Conservation (phyloP, 192 early-diverging fungal genomes). For the Backusella australiensis region DNA sequence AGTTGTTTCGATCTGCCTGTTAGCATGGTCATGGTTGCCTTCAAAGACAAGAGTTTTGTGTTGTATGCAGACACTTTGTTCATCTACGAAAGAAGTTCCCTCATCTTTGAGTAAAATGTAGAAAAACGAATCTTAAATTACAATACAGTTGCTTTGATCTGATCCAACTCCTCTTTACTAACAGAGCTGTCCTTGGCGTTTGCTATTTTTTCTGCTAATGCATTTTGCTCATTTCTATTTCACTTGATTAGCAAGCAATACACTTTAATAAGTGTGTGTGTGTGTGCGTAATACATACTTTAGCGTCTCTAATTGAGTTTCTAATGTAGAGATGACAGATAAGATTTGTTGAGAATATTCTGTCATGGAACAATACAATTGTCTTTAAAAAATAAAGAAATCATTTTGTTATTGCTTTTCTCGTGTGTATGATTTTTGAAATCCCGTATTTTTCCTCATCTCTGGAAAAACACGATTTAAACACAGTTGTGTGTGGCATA, state of each 20-base stretch:
- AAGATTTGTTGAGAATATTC: not conserved
- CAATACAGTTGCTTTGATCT: conserved; percentile 13
- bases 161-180: not conserved
- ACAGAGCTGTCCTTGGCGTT: not conserved
- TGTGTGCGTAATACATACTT: not conserved
- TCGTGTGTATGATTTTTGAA: not conserved
- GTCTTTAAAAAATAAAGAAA: not conserved
- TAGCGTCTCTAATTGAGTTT: not conserved
- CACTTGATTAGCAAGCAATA: not conserved
- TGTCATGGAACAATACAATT: not conserved
- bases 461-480: no score
- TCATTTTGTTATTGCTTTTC: not conserved
- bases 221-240: conserved; percentile 6
- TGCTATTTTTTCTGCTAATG: not conserved
- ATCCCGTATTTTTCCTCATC: not conserved
- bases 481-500: no score
- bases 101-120: not conserved
- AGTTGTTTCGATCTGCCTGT: conserved; percentile 19
- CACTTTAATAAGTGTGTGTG: not conserved
- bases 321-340: not conserved
- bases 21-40: conserved; percentile 23
- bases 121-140: not conserved
- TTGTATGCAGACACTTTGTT: conserved; percentile 26
- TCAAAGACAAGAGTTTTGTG: conserved; percentile 22
- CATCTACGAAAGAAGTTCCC: conserved; percentile 2